Conservation (phyloP, 139 green algal genomes). For the Zygnema circumcarinatum region DNA sequence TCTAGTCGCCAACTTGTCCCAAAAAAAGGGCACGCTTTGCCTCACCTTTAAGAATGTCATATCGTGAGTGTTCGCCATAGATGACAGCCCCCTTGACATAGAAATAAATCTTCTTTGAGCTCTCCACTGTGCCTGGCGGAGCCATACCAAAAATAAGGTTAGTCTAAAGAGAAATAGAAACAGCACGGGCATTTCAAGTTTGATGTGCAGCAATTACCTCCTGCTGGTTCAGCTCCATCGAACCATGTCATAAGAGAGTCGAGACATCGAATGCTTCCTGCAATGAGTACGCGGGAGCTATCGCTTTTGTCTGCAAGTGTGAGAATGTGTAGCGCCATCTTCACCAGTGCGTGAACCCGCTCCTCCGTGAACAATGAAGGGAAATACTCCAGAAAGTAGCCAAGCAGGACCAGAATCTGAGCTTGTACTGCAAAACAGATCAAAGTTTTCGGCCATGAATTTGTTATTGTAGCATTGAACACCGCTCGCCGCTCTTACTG, state of each 20-base stretch:
- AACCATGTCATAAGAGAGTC: slow-evolving; percentile 22
- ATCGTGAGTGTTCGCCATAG: not conserved
- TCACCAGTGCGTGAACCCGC: not conserved
- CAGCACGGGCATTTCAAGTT: no score
- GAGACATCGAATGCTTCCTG: not conserved
- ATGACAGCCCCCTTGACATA: not conserved
- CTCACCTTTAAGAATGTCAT: not conserved
- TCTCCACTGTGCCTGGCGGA: not conserved
- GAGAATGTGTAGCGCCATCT: not conserved
- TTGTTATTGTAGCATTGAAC: no score
- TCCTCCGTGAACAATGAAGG: not conserved
- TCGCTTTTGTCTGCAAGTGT: not conserved
- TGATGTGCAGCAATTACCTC: no score
- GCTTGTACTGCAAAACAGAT: not conserved
- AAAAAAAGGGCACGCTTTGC: not conserved
- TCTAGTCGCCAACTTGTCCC: not conserved
- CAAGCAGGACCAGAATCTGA: not conserved
- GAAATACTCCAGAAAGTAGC: not conserved
- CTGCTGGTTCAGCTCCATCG: not conserved
- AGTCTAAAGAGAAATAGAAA: not conserved
- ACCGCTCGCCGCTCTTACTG: no score
- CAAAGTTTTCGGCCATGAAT: not conserved
- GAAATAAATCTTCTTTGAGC: slow-evolving; percentile 13
- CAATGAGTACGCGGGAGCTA: not conserved
- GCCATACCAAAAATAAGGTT: not conserved